A percentile compares a stretch with the other conserved stretches of the same genome.
phyloP scores from a whole-genome alignment of 176 grass and related monocot species.

The Stipa capillata region DNA sequence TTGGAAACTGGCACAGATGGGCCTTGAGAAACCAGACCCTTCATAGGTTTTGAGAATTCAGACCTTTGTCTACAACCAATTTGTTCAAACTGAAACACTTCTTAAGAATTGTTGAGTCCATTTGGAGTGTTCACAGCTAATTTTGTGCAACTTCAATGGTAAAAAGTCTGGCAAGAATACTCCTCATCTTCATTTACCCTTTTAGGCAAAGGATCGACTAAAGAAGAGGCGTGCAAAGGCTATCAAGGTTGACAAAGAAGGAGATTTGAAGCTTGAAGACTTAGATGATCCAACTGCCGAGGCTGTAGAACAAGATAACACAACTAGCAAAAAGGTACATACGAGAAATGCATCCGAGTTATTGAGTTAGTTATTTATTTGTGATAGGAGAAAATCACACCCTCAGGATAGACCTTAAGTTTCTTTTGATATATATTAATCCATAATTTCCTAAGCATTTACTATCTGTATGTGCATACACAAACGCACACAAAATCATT shows the following conservation, averaged over 20 bases:
- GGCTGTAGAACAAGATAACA: conserved; percentile 46
- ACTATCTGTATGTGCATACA: neutral
- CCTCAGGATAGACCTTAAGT: neutral
- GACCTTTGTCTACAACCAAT: neutral
- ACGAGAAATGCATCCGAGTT: neutral
- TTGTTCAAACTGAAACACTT: neutral
- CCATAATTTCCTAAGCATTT: neutral
- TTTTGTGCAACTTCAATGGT: conserved; percentile 4
- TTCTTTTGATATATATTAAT: conserved; percentile 4
- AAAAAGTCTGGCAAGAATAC: neutral
- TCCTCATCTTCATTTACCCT: conserved; percentile 1
- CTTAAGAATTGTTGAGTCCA: neutral
- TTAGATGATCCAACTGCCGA: conserved; percentile 48
- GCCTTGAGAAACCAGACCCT: neutral
- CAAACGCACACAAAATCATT: neutral
- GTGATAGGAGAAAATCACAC: neutral
- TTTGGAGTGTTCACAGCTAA: neutral
- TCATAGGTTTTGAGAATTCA: neutral
- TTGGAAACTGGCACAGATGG: neutral
- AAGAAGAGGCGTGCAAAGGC: conserved; percentile 83
- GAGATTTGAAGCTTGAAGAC: conserved; percentile 83
- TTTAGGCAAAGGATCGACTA: conserved; percentile 80
- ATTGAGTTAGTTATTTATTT: neutral
- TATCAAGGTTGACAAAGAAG: conserved; percentile 82
- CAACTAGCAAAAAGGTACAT: conserved; percentile 73